Evolutionary conservation across 2,329 filamentous ascomycete species (phyloP).

Genomic region (Daldinia sp.): DNA sequence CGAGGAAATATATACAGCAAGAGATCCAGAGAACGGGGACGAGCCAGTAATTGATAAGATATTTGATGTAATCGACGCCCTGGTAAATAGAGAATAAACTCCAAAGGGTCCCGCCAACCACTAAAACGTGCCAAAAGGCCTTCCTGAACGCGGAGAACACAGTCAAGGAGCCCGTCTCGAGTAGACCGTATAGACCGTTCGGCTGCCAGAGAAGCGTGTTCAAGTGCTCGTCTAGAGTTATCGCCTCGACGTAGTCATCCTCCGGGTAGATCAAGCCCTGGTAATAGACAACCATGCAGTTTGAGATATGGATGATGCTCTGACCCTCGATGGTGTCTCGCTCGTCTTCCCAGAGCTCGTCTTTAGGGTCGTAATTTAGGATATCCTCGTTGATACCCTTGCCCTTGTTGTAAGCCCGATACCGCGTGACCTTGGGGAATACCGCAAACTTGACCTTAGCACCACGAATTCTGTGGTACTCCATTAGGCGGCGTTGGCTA

Average conservation of each 20-base stretch:
- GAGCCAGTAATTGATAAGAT: background rate
- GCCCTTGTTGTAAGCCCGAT: slow-evolving; percentile 38
- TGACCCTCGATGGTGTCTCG: slow-evolving; percentile 37
- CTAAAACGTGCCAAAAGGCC: slow-evolving; percentile 15
- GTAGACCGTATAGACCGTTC: slow-evolving; percentile 1
- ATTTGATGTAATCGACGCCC: background rate
- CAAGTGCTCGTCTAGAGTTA: slow-evolving; percentile 35
- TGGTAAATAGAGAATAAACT: background rate
- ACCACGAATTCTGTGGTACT: slow-evolving; percentile 43
- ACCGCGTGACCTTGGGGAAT: slow-evolving; percentile 46
- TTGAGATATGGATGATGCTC: slow-evolving; percentile 37
- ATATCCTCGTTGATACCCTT: background rate
- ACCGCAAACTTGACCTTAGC: slow-evolving; percentile 47
- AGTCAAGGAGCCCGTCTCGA: background rate
- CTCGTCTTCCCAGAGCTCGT: background rate
- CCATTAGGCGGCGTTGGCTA: slow-evolving; percentile 13
- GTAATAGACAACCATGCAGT: slow-evolving; percentile 45
- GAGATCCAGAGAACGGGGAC: background rate
- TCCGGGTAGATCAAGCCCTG: slow-evolving; percentile 45
- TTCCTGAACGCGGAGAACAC: background rate
- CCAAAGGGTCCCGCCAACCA: background rate
- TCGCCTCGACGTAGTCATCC: slow-evolving; percentile 22
- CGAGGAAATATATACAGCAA: background rate
- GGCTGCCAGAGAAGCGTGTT: background rate
- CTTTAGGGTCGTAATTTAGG: background rate